Base-by-base conservation (phyloP, 108 stramenopile species). In the Cyclotella atomus region DNA sequence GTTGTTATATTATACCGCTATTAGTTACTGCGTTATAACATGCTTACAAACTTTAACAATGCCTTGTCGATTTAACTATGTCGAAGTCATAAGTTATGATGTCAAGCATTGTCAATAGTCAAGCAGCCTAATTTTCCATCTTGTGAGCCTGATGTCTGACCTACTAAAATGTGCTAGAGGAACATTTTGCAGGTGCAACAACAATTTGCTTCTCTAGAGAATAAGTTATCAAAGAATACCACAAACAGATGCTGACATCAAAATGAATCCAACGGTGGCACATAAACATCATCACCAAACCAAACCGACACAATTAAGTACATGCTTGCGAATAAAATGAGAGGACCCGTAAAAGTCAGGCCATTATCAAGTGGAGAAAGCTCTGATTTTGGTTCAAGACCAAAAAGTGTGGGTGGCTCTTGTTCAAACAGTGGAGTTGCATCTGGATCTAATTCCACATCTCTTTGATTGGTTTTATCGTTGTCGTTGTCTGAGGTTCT, bases 381-480 rank as follows among this genome's bases (percentile, higher is more conserved):
- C 15, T 80, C 79, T 14, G 73, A 55, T 15, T 80, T 80, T 17
- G 79, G 79, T 29, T 75, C 74, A 19, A 80, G 34, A 3, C 79
- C 79, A 46, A 80, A 80, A 19, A 80, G 25, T 12, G 79, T 80
- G 7, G 67, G 68, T 56, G 34, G 70, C 23, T 38, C 38, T n/a
- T 77, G 69, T n/a, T 77, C 76, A 49, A 70, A 63, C 0, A 70
- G 52, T 6, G 76, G 69, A 1, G 54, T 54, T 16, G 41, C 69
- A 12, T 64, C 62, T 25, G 69, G 76, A 63, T 68, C 67, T 41
- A 41, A 41, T 41, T 41, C 38, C 7, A 41, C 7, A 7, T 41
- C 38, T 41, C 7, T 41, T 9, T 41, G 9, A 41, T 41, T 41
- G 38, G 38, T 9, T 9, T 41, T 9, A 9, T 63, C 27, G 43